Conservation (phyloP, 768 basidiomycete species). For the Naganishia kalamii region DNA sequence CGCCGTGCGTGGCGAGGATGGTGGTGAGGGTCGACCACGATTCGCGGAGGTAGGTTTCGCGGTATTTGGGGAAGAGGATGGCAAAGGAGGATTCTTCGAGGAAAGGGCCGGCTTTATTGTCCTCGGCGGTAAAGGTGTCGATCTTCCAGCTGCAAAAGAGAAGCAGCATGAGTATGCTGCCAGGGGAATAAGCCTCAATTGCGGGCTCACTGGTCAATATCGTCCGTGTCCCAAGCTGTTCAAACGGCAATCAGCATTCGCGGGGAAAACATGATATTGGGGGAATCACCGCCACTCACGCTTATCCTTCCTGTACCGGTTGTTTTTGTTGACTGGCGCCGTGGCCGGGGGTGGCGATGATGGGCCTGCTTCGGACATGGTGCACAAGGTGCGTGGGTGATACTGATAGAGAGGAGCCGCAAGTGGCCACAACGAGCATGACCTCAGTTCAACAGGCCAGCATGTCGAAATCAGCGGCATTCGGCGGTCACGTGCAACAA, state of each 20-base stretch:
- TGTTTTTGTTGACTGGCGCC: constrained; percentile 67
- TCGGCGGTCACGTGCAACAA: background rate
- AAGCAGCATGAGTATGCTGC: constrained; percentile 35
- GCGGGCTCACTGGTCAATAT: constrained; percentile 67
- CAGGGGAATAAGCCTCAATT: background rate
- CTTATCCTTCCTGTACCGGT: constrained; percentile 86
- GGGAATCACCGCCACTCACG: constrained; percentile 54
- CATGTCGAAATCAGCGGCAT: background rate
- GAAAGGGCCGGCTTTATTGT: constrained; percentile 74
- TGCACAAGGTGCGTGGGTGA: background rate
- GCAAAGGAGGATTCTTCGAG: constrained; percentile 96
- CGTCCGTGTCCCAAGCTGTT: constrained; percentile 96
- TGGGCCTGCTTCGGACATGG: constrained; percentile 22
- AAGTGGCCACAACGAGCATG: no score
- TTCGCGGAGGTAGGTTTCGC: constrained; percentile 85
- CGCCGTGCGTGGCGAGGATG: constrained; percentile 58
- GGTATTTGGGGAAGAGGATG: constrained; percentile 94
- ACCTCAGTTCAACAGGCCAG: background rate
- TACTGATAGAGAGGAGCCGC: background rate
- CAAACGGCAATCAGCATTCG: background rate
- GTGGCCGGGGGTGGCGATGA: constrained; percentile 8
- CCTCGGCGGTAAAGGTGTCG: constrained; percentile 63
- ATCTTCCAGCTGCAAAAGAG: constrained; percentile 65
- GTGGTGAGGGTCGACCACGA: constrained; percentile 87
- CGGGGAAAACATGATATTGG: background rate